These are phyloP conservation scores for Acrocalymma vagum DNA, from an alignment of 2,329 filamentous ascomycete genomes.

Conservation along the genomic window DNA sequence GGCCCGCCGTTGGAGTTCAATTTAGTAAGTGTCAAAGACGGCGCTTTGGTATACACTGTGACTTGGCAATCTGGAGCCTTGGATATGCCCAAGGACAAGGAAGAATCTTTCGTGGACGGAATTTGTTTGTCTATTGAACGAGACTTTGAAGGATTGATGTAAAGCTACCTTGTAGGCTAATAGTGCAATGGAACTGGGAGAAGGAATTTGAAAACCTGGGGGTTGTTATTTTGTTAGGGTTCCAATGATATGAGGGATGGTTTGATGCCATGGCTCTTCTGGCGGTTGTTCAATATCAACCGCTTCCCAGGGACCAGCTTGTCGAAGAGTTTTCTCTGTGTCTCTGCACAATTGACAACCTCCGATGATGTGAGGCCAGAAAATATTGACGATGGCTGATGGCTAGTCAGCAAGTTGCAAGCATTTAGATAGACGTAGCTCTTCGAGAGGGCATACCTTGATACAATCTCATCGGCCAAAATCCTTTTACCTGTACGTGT, in stretches of 20 bases:
- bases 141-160: too few species aligned
- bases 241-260: conserved; percentile 22
- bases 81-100: conserved; percentile 38
- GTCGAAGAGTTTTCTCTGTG: conserved; percentile 14
- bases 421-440: not conserved
- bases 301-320: conserved; percentile 23
- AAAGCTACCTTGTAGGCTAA: too few species aligned
- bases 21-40: conserved; percentile 50
- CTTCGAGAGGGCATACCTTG: too few species aligned
- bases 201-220: too few species aligned
- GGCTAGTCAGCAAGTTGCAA: not conserved
- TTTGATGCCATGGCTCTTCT: conserved; percentile 18
- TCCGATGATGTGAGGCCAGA: conserved; percentile 23
- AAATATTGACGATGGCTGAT: conserved; percentile 21
- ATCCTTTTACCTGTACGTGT: conserved; percentile 16
- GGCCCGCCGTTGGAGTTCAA: conserved; percentile 53
- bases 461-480: conserved; percentile 21
- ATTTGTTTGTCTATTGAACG: too few species aligned
- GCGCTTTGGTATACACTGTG: conserved; percentile 48
- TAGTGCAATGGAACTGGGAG: too few species aligned
- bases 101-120: conserved; percentile 32
- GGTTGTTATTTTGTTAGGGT: conserved; percentile 23
- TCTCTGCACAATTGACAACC: conserved; percentile 26
- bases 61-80: conserved; percentile 56
- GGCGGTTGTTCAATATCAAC: conserved; percentile 23